A percentile compares a stretch with the other conserved stretches of the same genome.
Evolutionary conservation across 176 grass and related monocot species (phyloP).

Genomic region (Cenchrus americanus): DNA sequence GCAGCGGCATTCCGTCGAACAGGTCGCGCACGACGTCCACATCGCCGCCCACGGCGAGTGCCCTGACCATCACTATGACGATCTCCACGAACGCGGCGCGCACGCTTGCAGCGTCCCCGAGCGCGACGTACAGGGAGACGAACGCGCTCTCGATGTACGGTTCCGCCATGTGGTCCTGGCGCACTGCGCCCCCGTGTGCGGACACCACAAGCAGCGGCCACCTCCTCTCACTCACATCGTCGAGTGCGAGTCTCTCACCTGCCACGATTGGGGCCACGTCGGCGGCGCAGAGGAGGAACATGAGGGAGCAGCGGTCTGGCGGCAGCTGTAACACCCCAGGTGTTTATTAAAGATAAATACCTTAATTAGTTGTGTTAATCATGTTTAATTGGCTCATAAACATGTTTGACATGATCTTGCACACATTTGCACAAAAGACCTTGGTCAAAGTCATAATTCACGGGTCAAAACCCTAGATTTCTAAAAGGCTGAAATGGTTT

Average conservation of each 20-base stretch:
- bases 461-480: too few species aligned
- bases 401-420: too few species aligned
- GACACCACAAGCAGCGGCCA: constrained; percentile 15
- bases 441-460: too few species aligned
- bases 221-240: background rate
- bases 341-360: too few species aligned
- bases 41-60: constrained; percentile 34
- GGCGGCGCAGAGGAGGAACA: constrained; percentile 65
- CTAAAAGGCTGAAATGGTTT: too few species aligned
- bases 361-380: too few species aligned
- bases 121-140: constrained; percentile 74
- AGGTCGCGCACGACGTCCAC: constrained; percentile 55
- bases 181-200: constrained; percentile 55
- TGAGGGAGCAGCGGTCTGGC: constrained; percentile 67
- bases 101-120: constrained; percentile 36
- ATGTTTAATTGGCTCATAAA: too few species aligned
- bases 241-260: background rate
- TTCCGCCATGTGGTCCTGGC: constrained; percentile 51
- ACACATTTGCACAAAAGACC: too few species aligned
- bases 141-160: constrained; percentile 66
- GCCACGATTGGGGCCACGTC: background rate
- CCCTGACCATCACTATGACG: constrained; percentile 57
- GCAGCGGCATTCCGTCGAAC: constrained; percentile 63
- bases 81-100: constrained; percentile 55
- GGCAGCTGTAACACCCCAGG: too few species aligned